Base-by-base conservation (phyloP, 176 grass and related monocot species). In the Phoenix dactylifera region DNA sequence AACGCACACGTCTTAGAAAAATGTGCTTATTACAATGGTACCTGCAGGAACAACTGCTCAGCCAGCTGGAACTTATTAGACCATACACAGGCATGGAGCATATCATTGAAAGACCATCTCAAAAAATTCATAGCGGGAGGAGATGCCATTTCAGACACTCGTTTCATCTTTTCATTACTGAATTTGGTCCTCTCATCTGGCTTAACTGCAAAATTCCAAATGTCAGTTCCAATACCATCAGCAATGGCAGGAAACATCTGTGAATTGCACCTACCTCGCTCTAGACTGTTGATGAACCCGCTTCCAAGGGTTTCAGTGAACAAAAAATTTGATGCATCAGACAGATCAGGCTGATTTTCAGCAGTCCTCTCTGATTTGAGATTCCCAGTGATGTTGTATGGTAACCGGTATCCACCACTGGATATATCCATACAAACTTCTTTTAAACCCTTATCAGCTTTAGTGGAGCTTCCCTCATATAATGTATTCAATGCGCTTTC, bases 91-190 rank as follows among this genome's bases (percentile, higher is more conserved):
- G 65, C 72, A 83, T 82, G 75, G 64, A 96, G 62, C 9, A 88
- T 68, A 77, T 96, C 86, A 70, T 88, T 96, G 71, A 90, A 96
- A 62, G 92, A 72, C 68, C 83, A 88, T 70, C 75, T 77, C 69
- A 96, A 71, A 26, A 88, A 29, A 15, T 30, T 76, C 66, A 58
- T 74, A 74, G 79, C 56, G 54, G 74, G 64, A 62, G 16, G 10
- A 55, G 79, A 74, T 80, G 62, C 55, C 52, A 18, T 82, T 60
- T 58, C 28, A 4, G 59, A 74, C 29, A 14, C 18, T 16, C 73
- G 68, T 75, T 51, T 39, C 66, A 58, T 54, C 55, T 53, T 80
- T 78, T 50, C 59, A 71, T 26, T 66, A 15, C 68, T 54, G 60
- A 54, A 58, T 64, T 53, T 72, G 75, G 24, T 65, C 24, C 57